phyloP scores from a whole-genome alignment of 129 eudicot genomes.

The Flaveria brownii region DNA sequence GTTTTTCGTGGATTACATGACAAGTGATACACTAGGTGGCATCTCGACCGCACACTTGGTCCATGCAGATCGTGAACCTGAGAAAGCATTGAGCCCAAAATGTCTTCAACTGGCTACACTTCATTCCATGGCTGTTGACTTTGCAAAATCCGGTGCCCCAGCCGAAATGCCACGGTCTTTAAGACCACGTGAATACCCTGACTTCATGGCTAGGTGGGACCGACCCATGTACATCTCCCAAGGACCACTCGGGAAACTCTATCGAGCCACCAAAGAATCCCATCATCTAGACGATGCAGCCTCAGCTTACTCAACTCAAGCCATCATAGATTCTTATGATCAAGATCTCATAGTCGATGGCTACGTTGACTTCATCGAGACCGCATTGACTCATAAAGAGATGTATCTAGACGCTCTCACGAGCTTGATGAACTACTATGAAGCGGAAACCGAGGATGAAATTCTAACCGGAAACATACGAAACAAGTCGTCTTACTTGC shows the following conservation, averaged over 20 bases:
- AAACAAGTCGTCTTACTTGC: constrained; percentile 56
- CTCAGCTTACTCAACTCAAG: constrained; percentile 33
- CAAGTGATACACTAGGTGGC: constrained; percentile 70
- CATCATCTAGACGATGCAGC: constrained; percentile 20
- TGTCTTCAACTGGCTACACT: constrained; percentile 78
- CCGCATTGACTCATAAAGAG: constrained; percentile 61
- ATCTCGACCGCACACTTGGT: constrained; percentile 88
- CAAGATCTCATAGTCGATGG: constrained; percentile 63
- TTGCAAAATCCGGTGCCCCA: constrained; percentile 89
- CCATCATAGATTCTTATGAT: constrained; percentile 53
- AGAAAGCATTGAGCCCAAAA: constrained; percentile 69
- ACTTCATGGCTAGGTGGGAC: constrained; percentile 87
- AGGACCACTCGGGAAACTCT: constrained; percentile 75
- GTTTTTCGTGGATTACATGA: constrained; percentile 87
- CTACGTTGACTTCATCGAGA: constrained; percentile 45
- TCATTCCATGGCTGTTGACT: constrained; percentile 96
- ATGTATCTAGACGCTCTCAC: constrained; percentile 65
- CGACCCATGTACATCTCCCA: constrained; percentile 73
- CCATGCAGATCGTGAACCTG: constrained; percentile 83
- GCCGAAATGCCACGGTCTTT: constrained; percentile 83
- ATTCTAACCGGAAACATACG: constrained; percentile 74
- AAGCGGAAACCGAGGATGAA: constrained; percentile 71
- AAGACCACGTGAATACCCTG: constrained; percentile 77
- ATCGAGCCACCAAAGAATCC: constrained; percentile 60
- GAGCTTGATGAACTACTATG: constrained; percentile 60